A percentile compares a stretch with the other conserved stretches of the same genome.
Evolutionary conservation across 805 yeast species (phyloP).

Genomic region (Blastobotrys robertii): DNA sequence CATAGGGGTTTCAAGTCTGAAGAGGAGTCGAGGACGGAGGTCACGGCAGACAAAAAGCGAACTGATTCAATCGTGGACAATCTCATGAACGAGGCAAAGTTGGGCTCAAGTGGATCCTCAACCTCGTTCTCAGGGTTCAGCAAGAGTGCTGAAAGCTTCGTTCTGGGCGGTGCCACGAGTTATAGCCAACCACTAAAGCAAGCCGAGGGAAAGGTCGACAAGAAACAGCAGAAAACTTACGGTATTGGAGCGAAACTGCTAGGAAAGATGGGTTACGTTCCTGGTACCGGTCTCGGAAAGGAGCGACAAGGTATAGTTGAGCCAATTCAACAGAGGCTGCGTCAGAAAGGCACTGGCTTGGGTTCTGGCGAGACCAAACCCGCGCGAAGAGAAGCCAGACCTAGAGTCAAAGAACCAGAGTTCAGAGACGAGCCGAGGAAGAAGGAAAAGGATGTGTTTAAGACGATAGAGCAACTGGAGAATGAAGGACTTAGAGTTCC

Average conservation of each 20-base stretch:
- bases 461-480: slow-evolving; percentile 23
- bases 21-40: no score
- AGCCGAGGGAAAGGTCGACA: neutral
- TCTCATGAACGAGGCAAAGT: no score
- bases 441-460: slow-evolving; percentile 15
- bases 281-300: slow-evolving; percentile 79
- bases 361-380: slow-evolving; percentile 48
- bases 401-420: slow-evolving; percentile 8
- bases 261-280: slow-evolving; percentile 76
- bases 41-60: no score
- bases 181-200: neutral
- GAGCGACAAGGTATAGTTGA: slow-evolving; percentile 60
- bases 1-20: no score
- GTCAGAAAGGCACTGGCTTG: slow-evolving; percentile 65
- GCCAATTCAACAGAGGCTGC: slow-evolving; percentile 64
- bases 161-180: no score
- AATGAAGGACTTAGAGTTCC: slow-evolving; percentile 23
- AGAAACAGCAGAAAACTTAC: slow-evolving; percentile 29
- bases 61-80: no score
- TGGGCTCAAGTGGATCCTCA: no score
- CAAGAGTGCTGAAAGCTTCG: no score
- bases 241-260: slow-evolving; percentile 81
- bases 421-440: neutral
- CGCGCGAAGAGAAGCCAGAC: slow-evolving; percentile 11
- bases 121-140: no score